These are phyloP conservation scores for Dillenia turbinata DNA, from an alignment of 164 flowering plant genomes.

Conservation along the genomic window DNA sequence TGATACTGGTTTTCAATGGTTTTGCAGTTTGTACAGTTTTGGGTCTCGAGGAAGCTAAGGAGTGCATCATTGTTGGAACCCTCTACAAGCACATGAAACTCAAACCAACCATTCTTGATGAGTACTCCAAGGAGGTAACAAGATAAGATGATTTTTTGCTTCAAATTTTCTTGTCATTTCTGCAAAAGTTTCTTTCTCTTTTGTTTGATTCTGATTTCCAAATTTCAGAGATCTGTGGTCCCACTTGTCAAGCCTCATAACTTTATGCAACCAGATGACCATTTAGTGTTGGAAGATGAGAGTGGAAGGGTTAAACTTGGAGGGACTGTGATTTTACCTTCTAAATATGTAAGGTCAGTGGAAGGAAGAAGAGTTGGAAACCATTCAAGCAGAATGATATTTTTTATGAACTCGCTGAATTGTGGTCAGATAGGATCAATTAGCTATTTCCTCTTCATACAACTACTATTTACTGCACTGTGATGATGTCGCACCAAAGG, in stretches of 20 bases:
- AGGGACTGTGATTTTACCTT: slow-evolving; percentile 55
- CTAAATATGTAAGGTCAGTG: slow-evolving; percentile 69
- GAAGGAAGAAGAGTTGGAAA: no score
- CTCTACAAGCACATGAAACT: slow-evolving; percentile 98
- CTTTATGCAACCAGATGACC: slow-evolving; percentile 83
- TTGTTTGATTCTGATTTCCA: neutral
- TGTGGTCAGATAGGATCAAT: no score
- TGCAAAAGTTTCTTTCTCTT: neutral
- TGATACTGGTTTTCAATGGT: neutral
- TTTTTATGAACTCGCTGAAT: no score
- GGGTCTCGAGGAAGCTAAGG: slow-evolving; percentile 75
- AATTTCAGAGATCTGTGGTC: slow-evolving; percentile 61
- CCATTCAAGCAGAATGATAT: no score
- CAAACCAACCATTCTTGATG: slow-evolving; percentile 85
- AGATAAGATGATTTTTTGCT: neutral
- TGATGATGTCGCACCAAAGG: no score
- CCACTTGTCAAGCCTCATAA: slow-evolving; percentile 86
- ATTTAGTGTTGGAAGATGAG: slow-evolving; percentile 87
- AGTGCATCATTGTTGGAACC: slow-evolving; percentile 89
- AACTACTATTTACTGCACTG: no score
- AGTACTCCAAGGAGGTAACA: slow-evolving; percentile 85
- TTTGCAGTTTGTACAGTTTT: slow-evolving; percentile 70
- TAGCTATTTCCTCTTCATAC: no score
- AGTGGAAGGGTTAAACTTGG: slow-evolving; percentile 93
- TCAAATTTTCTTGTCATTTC: slow-evolving; percentile 2